Conservation (phyloP, 2,329 filamentous ascomycete genomes). For the Phaeoacremonium minimum region DNA sequence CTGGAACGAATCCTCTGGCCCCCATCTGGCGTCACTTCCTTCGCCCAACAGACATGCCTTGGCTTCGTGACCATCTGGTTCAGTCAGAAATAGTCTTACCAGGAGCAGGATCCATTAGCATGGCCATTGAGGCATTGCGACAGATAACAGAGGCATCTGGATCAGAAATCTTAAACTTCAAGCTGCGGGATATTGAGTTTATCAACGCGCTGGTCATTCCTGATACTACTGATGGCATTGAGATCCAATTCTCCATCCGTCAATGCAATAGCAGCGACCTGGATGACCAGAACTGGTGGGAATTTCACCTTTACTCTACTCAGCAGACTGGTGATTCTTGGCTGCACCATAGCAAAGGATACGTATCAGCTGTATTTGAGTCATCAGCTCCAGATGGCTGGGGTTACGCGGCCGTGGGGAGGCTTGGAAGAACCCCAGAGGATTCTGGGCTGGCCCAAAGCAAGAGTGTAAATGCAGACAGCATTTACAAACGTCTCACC, state of each 20-base stretch:
- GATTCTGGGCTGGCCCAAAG: no score
- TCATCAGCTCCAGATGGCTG: no score
- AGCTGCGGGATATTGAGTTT: slow-evolving; percentile 7
- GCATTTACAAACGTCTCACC: slow-evolving; percentile 8
- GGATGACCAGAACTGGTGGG: neutral
- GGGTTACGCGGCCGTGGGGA: no score
- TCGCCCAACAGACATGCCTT: slow-evolving; percentile 8
- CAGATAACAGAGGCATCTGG: neutral
- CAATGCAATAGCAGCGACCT: neutral
- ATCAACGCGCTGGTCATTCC: slow-evolving; percentile 5
- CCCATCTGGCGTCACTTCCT: slow-evolving; percentile 30
- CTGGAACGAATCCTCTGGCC: slow-evolving; percentile 20
- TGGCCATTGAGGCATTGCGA: slow-evolving; percentile 6
- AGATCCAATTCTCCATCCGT: slow-evolving; percentile 2
- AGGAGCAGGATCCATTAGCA: slow-evolving; percentile 1
- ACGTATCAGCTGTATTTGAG: no score
- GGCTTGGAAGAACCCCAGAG: no score
- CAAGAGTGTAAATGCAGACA: no score
- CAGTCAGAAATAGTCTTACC: slow-evolving; percentile 2
- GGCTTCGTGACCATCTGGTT: slow-evolving; percentile 9
- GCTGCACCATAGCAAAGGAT: neutral
- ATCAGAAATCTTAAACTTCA: slow-evolving; percentile 5
- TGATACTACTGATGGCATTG: slow-evolving; percentile 1
- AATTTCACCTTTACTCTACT: slow-evolving; percentile 2
- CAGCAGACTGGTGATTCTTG: neutral